These are phyloP conservation scores for Mycena vulgaris DNA, from an alignment of 768 basidiomycete species.

Conservation along the genomic window DNA sequence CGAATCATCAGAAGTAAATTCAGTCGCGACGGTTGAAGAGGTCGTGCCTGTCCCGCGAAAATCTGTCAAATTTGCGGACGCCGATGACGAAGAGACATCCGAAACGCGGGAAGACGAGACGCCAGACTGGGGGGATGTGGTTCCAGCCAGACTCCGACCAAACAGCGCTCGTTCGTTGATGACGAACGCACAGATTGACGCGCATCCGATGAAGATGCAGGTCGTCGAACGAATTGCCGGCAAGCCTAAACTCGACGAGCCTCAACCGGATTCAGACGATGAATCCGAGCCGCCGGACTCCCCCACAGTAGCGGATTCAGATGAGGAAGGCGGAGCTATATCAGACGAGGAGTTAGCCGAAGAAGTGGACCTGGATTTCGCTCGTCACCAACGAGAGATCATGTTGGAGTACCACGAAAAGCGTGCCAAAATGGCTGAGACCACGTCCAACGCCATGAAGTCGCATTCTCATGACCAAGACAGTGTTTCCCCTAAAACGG, in stretches of 20 bases:
- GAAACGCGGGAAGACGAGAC: slow-evolving; percentile 24
- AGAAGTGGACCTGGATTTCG: slow-evolving; percentile 72
- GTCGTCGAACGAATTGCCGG: slow-evolving; percentile 77
- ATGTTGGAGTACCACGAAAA: slow-evolving; percentile 79
- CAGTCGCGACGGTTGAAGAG: slow-evolving; percentile 41
- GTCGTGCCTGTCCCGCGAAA: slow-evolving; percentile 61
- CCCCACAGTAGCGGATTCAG: slow-evolving; percentile 41
- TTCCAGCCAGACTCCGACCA: slow-evolving; percentile 63
- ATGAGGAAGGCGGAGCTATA: slow-evolving; percentile 47
- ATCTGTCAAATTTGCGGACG: slow-evolving; percentile 68
- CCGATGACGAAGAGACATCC: slow-evolving; percentile 35
- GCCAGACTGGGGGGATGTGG: slow-evolving; percentile 69
- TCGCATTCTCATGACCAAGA: slow-evolving; percentile 59
- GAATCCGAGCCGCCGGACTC: slow-evolving; percentile 65
- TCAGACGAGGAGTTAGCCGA: slow-evolving; percentile 60
- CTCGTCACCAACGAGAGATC: slow-evolving; percentile 81
- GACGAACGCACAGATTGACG: slow-evolving; percentile 51
- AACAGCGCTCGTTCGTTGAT: slow-evolving; percentile 55
- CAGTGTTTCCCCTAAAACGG: slow-evolving; percentile 62
- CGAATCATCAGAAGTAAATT: slow-evolving; percentile 35
- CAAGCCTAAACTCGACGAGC: slow-evolving; percentile 36
- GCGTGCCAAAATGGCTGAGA: slow-evolving; percentile 69
- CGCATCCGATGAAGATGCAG: slow-evolving; percentile 73
- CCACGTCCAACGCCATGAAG: slow-evolving; percentile 66
- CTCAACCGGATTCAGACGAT: slow-evolving; percentile 75